Base-by-base conservation (phyloP, 371 early-diverging fungal genomes). In the Amoeboaphelidium occidentale region DNA sequence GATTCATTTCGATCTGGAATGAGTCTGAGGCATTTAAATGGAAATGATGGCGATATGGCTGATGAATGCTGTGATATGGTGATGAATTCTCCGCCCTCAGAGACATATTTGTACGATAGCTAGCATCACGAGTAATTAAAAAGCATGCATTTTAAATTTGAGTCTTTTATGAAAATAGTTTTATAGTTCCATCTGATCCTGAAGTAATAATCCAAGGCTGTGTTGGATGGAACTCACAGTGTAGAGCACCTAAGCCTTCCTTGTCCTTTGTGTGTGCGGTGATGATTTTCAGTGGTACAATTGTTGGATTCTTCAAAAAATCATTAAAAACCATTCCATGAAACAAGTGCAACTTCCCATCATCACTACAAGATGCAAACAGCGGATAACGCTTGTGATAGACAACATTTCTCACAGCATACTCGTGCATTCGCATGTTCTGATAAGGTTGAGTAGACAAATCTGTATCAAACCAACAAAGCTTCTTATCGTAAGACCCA, bases 381-480 rank as follows among this genome's bases (percentile, higher is more conserved):
- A 96, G 66, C 27, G 97, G 97, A 63, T 84, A 85, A 46, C 76
- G 71, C 62, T 69, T 70, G 59, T 89, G 90, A 64, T 70, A 96
- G 14, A 69, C 50, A 2, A 91, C 91, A 50, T 78, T 72, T 44
- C 93, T 83, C 27, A 94, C 75, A 26, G 93, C 94, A 62, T 73
- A 70, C 43, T 63, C 58, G 67, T 93, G 94, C 68, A 78, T 89
- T 62, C 84, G 65, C 46, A 92, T 66, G 3, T 84, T 79, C 57
- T 83, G 84, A 68, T 89, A 93, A 12, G 97, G 91, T 63, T 75
- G 79, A 14, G 22, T 32, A 6, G 84, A 79, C 52, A 91, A 67
- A 61, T 93, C 93, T 60, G 88, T 63, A 66, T 96, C 97, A 58
- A 90, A 93, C 97, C 97, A 96, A 54, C 79, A 77, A 21, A 92